These are phyloP conservation scores for Pseudogymnoascus sp. DNA, from an alignment of 2,329 filamentous ascomycete species.

Conservation along the genomic window DNA sequence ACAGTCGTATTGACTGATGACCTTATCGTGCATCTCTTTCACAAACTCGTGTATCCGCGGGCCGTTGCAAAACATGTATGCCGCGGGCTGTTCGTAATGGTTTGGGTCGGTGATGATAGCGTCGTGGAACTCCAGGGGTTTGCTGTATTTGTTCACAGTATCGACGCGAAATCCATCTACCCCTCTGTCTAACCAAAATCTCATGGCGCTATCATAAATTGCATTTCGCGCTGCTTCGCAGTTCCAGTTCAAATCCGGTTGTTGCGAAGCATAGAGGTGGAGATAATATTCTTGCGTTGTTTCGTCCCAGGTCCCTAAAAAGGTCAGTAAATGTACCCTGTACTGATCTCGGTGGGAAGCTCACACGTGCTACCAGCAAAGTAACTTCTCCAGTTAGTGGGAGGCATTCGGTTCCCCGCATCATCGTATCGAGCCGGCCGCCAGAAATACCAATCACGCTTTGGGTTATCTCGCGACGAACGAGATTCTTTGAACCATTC, in stretches of 20 bases:
- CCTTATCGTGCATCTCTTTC: slow-evolving; percentile 51
- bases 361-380: slow-evolving; percentile 58
- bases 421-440: slow-evolving; percentile 43
- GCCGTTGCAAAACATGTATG: slow-evolving; percentile 56
- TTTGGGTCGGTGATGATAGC: slow-evolving; percentile 44
- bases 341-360: neutral
- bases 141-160: slow-evolving; percentile 66
- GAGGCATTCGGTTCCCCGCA: slow-evolving; percentile 56
- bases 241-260: slow-evolving; percentile 82
- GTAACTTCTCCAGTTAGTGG: slow-evolving; percentile 64
- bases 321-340: slow-evolving; percentile 9
- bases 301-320: slow-evolving; percentile 48
- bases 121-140: slow-evolving; percentile 50
- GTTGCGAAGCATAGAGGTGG: slow-evolving; percentile 65
- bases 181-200: slow-evolving; percentile 70
- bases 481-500: slow-evolving; percentile 53
- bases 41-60: slow-evolving; percentile 62
- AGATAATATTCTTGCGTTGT: slow-evolving; percentile 67
- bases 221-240: slow-evolving; percentile 58
- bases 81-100: slow-evolving; percentile 41
- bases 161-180: slow-evolving; percentile 68
- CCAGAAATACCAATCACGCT: slow-evolving; percentile 62
- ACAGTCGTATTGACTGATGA: slow-evolving; percentile 53
- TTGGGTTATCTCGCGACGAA: slow-evolving; percentile 40
- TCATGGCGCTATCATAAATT: slow-evolving; percentile 65